phyloP scores from a whole-genome alignment of 2,329 filamentous ascomycete genomes.

The Drechslerella stenobrocha region DNA sequence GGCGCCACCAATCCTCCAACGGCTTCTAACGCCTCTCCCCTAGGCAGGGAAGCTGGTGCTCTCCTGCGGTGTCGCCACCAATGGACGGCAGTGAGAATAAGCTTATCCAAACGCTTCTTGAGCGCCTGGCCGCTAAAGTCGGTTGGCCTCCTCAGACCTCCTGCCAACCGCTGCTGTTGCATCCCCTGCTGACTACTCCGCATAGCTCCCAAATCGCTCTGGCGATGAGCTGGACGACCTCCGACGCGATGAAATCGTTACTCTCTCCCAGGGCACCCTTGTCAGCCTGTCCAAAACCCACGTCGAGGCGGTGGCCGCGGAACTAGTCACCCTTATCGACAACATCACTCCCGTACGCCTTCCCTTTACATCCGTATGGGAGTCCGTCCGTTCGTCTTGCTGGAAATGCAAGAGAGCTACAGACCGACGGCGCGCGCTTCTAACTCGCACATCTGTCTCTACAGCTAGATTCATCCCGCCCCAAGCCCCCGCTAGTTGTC shows the following conservation, averaged over 20 bases:
- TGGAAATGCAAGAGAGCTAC: background rate
- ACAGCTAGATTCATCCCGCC: slow-evolving; percentile 32
- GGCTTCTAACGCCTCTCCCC: background rate
- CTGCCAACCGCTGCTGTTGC: background rate
- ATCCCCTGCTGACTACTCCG: background rate
- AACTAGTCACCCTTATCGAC: slow-evolving; percentile 52
- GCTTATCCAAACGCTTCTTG: slow-evolving; percentile 53
- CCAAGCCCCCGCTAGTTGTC: slow-evolving; percentile 57
- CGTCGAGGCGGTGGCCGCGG: slow-evolving; percentile 51
- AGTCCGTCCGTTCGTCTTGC: background rate
- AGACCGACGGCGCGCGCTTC: slow-evolving; percentile 1
- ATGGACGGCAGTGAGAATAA: slow-evolving; percentile 53
- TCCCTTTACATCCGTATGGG: background rate
- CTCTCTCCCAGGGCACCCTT: slow-evolving; percentile 51
- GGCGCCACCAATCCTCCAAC: background rate
- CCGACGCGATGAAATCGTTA: slow-evolving; percentile 52
- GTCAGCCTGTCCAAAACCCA: slow-evolving; percentile 52
- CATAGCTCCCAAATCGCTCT: slow-evolving; percentile 53
- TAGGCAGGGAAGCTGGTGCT: slow-evolving; percentile 15
- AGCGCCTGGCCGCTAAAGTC: slow-evolving; percentile 52
- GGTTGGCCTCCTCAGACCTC: slow-evolving; percentile 7
- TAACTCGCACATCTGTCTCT: background rate
- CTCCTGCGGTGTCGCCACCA: slow-evolving; percentile 1
- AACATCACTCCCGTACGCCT: slow-evolving; percentile 51
- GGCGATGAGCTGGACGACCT: slow-evolving; percentile 53